Base-by-base conservation (phyloP, 345 rosid species). In the Gossypioides kirkii region DNA sequence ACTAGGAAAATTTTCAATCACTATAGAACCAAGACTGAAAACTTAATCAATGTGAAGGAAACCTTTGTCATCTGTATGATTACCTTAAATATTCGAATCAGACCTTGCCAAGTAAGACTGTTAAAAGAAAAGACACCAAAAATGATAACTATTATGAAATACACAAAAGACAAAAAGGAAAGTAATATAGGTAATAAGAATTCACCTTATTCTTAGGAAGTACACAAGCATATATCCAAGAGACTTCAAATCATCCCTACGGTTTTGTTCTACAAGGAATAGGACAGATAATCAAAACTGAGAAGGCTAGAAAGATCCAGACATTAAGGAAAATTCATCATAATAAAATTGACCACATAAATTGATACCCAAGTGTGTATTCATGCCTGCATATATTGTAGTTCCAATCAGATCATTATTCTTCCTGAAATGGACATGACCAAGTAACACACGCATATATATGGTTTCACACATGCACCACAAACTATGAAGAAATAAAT, bases 81-180 rank as follows among this genome's bases (percentile, higher is more conserved):
- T 60, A 26, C 18, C 14, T 23, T 58, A 11, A 12, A 60, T 14
- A 13, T 60, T 1, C 38, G 38, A 7, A 5, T 92, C 53, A 95
- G 82, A 76, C 99, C 99, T 84, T 96, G 99, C 99, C 99, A 93
- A 25, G 99, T 98, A 83, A 96, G 98, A 82, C 99, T 96, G 62
- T 5, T 22, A 55, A 71, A 71, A 43, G 56, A 73, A 60, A 47
- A 49, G 75, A 73, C 73, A 73, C 63, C 73, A 77, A 53, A 49
- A 76, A 71, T 46, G 20, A 61, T 22, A 43, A 66, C 70, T 54
- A 50, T 36, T 10, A 45, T 69, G 47, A 61, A 16, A 79, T 46
- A 23, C 2, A 72, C 23, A 56, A 62, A 61, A 59, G 61, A 63
- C 36, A 10, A 42, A 2, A 58, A 54, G 28, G 52, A 3, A 6